These are phyloP conservation scores for Phialophora macrospora DNA, from an alignment of 2,329 filamentous ascomycete species.

Conservation along the genomic window DNA sequence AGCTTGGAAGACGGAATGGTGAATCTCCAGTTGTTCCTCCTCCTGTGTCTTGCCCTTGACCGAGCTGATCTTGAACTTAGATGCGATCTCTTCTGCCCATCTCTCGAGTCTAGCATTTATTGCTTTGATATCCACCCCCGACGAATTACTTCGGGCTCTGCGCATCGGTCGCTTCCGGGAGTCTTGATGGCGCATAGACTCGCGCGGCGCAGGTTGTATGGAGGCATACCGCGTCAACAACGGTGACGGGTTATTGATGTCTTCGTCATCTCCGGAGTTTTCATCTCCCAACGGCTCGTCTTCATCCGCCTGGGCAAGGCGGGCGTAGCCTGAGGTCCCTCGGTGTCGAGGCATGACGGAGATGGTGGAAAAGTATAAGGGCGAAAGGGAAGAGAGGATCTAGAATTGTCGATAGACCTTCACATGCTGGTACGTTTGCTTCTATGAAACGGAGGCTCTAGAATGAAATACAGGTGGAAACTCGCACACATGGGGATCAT, in stretches of 20 bases:
- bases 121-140: constrained; percentile 94
- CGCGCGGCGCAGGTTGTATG: constrained; percentile 66
- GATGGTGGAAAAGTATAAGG: background rate
- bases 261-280: constrained; percentile 65
- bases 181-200: constrained; percentile 56
- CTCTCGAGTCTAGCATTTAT: constrained; percentile 94
- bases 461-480: background rate
- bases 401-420: background rate
- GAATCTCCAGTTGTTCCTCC: constrained; percentile 89
- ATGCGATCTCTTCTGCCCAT: constrained; percentile 97
- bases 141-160: constrained; percentile 71
- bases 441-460: constrained; percentile 1
- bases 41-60: constrained; percentile 75
- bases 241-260: constrained; percentile 59
- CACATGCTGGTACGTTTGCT: constrained; percentile 13
- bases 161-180: constrained; percentile 55
- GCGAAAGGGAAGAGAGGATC: background rate
- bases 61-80: constrained; percentile 88
- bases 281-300: constrained; percentile 66
- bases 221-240: constrained; percentile 68
- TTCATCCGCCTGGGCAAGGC: constrained; percentile 79
- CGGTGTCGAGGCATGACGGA: constrained; percentile 66
- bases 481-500: background rate
- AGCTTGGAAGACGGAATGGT: constrained; percentile 94
- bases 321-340: constrained; percentile 82